Conservation (phyloP, 495 filamentous ascomycete genomes). For the Talaromyces liani region DNA sequence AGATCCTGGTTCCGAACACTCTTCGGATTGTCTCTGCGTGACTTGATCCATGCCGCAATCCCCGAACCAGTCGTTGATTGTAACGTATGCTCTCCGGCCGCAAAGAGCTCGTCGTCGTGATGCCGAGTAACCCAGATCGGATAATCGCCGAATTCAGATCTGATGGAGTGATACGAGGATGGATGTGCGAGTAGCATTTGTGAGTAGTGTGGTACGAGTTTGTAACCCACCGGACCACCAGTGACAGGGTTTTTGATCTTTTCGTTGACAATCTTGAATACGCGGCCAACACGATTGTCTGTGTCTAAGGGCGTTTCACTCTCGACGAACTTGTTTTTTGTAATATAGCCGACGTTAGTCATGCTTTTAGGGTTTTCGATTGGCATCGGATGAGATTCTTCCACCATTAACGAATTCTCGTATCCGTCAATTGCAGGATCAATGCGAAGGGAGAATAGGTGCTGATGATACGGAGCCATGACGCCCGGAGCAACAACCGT, state of each 20-base stretch:
- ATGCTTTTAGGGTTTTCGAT: conserved; percentile 58
- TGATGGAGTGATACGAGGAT: conserved; percentile 57
- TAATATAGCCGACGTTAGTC: conserved; percentile 65
- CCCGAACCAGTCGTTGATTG: conserved; percentile 55
- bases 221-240: conserved; percentile 67
- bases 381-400: conserved; percentile 64
- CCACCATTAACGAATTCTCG: conserved; percentile 55
- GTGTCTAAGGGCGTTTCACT: conserved; percentile 57
- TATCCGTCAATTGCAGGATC: conserved; percentile 75
- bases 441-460: conserved; percentile 81
- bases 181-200: conserved; percentile 73
- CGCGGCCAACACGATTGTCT: conserved; percentile 51
- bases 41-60: conserved; percentile 13
- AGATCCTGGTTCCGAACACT: conserved; percentile 42
- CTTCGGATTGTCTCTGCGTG: conserved; percentile 10
- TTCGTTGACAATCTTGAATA: conserved; percentile 76
- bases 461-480: conserved; percentile 72
- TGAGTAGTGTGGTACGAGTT: conserved; percentile 60
- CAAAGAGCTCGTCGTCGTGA: conserved; percentile 67
- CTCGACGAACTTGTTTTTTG: conserved; percentile 43
- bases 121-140: conserved; percentile 73
- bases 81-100: conserved; percentile 76
- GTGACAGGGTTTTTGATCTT: conserved; percentile 58
- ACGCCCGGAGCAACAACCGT: conserved; percentile 81
- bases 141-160: conserved; percentile 72